phyloP scores from a whole-genome alignment of 345 rosid species.

The Erucastrum elatum region DNA sequence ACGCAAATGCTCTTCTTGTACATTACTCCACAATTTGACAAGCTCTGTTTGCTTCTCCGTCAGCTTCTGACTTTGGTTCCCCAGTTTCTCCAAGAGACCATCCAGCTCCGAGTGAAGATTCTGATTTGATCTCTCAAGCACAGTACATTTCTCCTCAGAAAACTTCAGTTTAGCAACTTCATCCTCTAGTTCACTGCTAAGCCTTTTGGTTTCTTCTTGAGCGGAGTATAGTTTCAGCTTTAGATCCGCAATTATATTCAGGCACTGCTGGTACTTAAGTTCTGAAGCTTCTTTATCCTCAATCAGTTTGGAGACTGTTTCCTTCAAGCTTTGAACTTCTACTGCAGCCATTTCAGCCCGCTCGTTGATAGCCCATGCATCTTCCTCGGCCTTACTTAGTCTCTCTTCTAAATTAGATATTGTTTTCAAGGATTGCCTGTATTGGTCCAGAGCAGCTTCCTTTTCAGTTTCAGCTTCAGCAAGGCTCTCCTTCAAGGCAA shows the following conservation, averaged over 20 bases:
- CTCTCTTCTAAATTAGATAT: constrained; percentile 59
- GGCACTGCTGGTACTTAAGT: constrained; percentile 63
- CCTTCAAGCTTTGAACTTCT: constrained; percentile 67
- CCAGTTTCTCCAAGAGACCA: constrained; percentile 56
- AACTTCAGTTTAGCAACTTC: constrained; percentile 62
- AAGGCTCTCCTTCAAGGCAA: constrained; percentile 53
- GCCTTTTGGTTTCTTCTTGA: constrained; percentile 65
- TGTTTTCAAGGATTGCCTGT: constrained; percentile 52
- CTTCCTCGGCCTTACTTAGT: constrained; percentile 58
- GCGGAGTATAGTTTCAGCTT: constrained; percentile 61
- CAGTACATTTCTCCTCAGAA: constrained; percentile 76
- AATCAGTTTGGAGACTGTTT: constrained; percentile 50
- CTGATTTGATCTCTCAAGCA: constrained; percentile 78
- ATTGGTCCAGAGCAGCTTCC: constrained; percentile 55
- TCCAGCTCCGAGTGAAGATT: constrained; percentile 76
- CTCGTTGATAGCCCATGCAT: constrained; percentile 46
- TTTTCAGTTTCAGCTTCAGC: constrained; percentile 59
- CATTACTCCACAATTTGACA: constrained; percentile 74
- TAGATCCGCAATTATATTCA: constrained; percentile 60
- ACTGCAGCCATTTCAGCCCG: constrained; percentile 58
- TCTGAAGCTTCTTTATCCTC: constrained; percentile 74
- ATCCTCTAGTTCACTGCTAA: constrained; percentile 60
- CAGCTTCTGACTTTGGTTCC: constrained; percentile 63
- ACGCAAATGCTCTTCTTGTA: constrained; percentile 84
- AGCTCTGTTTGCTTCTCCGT: constrained; percentile 86